Base-by-base conservation (phyloP, 1,284 basidiomycete genomes). In the Quambalaria eucalypti region DNA sequence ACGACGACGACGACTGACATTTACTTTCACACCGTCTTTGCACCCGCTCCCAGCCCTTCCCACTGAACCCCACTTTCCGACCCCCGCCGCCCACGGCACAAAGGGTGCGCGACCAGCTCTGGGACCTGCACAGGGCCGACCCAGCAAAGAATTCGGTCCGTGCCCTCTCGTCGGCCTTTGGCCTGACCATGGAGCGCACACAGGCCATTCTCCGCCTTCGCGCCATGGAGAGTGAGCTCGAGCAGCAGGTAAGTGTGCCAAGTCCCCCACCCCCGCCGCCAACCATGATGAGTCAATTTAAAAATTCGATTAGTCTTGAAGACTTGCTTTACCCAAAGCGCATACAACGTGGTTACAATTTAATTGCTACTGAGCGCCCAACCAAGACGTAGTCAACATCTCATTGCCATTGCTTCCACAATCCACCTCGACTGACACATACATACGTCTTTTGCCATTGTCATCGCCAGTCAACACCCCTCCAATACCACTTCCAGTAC, bases 41-140 rank as follows among this genome's bases (percentile, higher is more conserved):
- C n/a, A n/a, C n/a, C 42, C 25, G 2, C 4, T 25, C 6, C 6
- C 42, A 46, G 42, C 72, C 72, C 14, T 74, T 74, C 51, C 72
- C 72, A 0, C 61, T 73, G 56, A 74, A 74, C 48, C 71, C 72
- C 9, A 52, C 69, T 5, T 74, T 74, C 56, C 60, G 62, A 26
- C 72, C 72, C 1, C 69, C 71, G 25, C 58, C 71, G 2, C 72
- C 72, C 3, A 50, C 73, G 6, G 55, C 64, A 30, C 62, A 68
- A 29, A 56, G 51, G 30, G 60, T 65, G 44, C 67, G 67, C 54
- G 56, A 67, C 49, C 60, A 69, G 47, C 67, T 74, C 28, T 74
- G 72, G 71, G 46, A 50, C 16, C 51, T 68, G 51, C 71, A 74
- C 57, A 52, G 55, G 7, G 57, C 55, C 25, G 54, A 71, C 42